Evolutionary conservation across 495 filamentous ascomycete species (phyloP).

Genomic region (Choiromyces venosus): DNA sequence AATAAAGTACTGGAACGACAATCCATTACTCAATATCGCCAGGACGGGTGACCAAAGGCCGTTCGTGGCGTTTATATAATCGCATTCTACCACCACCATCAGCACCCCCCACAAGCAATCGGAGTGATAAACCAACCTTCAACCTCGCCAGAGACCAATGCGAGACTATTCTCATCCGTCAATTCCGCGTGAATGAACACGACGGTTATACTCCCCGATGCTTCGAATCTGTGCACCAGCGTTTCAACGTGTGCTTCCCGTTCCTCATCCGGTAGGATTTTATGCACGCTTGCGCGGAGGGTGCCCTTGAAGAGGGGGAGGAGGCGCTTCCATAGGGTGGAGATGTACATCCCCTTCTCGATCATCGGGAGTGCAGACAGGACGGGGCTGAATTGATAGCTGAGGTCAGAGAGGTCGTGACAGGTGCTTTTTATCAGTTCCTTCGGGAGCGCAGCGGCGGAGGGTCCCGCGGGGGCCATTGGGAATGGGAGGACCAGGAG

Average conservation of each 20-base stretch:
- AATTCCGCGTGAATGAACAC: background rate
- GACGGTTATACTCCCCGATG: background rate
- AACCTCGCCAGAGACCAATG: background rate
- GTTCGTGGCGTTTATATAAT: background rate
- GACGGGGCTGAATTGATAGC: background rate
- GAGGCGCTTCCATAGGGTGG: background rate
- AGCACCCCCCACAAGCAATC: background rate
- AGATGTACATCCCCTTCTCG: background rate
- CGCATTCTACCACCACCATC: background rate
- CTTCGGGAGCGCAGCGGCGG: background rate
- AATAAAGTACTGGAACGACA: background rate
- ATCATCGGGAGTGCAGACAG: background rate
- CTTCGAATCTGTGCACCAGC: background rate
- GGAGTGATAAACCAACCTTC: background rate
- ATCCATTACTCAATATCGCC: background rate
- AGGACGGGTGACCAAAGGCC: background rate
- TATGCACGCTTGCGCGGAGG: background rate
- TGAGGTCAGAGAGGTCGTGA: background rate
- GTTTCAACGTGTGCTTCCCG: background rate
- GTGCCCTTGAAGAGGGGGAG: background rate
- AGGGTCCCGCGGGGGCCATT: background rate
- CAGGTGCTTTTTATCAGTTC: background rate
- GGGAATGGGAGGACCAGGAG: background rate
- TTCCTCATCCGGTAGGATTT: background rate
- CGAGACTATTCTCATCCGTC: background rate